Conservation (phyloP, 257 asterid species). For the Przewalskia tangutica region DNA sequence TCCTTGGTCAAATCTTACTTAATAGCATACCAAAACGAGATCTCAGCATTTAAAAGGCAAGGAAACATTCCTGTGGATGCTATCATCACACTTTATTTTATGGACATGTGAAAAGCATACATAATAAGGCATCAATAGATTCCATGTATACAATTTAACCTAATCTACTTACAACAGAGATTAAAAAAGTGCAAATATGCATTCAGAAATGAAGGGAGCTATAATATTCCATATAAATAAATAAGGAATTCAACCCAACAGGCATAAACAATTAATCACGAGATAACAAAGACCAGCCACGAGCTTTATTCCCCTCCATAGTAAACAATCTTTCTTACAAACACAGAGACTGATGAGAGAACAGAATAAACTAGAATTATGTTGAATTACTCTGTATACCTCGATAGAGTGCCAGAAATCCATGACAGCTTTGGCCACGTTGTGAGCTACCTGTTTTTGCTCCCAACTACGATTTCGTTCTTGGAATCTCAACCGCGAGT, state of each 20-base stretch:
- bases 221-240: too few relatives aligned
- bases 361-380: background rate
- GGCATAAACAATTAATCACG: too few relatives aligned
- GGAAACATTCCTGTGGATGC: background rate
- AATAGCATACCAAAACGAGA: background rate
- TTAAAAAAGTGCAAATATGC: background rate
- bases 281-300: background rate
- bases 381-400: conserved; percentile 21
- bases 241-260: too few relatives aligned
- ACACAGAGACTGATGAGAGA: background rate
- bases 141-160: background rate
- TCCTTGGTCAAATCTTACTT: background rate
- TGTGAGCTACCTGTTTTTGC: conserved; percentile 50
- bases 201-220: background rate
- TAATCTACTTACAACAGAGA: background rate
- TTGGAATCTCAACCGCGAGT: conserved; percentile 40
- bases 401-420: conserved; percentile 76
- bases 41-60: background rate
- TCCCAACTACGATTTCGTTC: conserved; percentile 30
- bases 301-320: background rate
- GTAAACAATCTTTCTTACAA: background rate
- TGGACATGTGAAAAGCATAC: background rate
- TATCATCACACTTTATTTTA: background rate
- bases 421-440: conserved; percentile 61
- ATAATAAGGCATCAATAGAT: background rate